These are phyloP conservation scores for Coelastrella sp. DNA, from an alignment of 139 green algal species.

Conservation along the genomic window DNA sequence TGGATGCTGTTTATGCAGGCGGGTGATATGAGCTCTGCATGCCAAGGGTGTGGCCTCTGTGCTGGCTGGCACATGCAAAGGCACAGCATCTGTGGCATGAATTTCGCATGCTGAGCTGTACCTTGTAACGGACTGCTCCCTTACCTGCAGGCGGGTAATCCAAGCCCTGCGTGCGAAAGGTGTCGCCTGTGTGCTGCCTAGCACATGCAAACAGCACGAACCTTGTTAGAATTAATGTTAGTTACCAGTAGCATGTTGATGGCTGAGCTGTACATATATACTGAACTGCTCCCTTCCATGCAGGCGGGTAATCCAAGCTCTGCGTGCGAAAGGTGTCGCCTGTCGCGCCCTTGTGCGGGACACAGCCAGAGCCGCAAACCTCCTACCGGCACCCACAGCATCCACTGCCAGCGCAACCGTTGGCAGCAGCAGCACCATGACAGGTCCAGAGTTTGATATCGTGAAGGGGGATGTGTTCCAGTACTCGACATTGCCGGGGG, in stretches of 20 bases:
- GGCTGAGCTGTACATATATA: too few species aligned
- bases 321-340: slow-evolving; percentile 50
- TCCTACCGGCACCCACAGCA: slow-evolving; percentile 46
- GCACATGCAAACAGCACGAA: too few species aligned
- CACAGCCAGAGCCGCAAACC: slow-evolving; percentile 48
- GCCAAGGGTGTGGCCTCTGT: too few species aligned
- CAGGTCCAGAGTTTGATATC: slow-evolving; percentile 33
- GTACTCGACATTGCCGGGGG: slow-evolving; percentile 65
- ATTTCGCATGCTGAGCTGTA: too few species aligned
- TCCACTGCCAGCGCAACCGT: not conserved
- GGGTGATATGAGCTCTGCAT: too few species aligned
- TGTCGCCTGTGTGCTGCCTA: too few species aligned
- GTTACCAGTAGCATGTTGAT: too few species aligned
- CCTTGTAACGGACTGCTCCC: too few species aligned
- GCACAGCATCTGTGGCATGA: too few species aligned
- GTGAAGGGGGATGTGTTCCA: slow-evolving; percentile 64
- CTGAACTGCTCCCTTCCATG: not conserved
- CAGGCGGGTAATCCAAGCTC: slow-evolving; percentile 25
- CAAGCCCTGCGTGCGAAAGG: slow-evolving; percentile 14
- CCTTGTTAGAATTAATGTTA: too few species aligned
- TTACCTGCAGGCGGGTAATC: slow-evolving; percentile 31
- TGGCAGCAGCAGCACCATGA: not conserved
- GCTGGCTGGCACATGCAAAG: too few species aligned
- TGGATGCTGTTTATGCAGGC: too few species aligned
- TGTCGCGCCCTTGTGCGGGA: slow-evolving; percentile 76